A percentile compares a stretch with the other conserved stretches of the same genome.
Evolutionary conservation across 352 stramenopile species (phyloP).

Genomic region (Phytophthora citricola): DNA sequence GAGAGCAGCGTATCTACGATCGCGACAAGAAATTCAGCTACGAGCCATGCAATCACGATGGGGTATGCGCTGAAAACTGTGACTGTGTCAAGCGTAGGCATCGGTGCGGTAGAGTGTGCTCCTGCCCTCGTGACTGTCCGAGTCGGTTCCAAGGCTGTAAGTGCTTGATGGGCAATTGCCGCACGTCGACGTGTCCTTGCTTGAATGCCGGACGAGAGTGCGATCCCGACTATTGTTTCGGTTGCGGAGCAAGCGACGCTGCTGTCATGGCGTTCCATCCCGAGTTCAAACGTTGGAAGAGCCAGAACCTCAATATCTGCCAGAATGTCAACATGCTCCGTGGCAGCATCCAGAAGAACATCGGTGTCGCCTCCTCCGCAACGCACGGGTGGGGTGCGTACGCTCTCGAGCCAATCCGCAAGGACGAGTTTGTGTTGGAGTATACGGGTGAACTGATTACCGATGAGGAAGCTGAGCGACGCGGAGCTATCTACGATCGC

Average conservation of each 20-base stretch:
- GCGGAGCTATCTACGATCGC: slow-evolving; percentile 86
- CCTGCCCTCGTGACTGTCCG: slow-evolving; percentile 63
- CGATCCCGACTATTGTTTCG: slow-evolving; percentile 78
- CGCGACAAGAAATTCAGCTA: slow-evolving; percentile 65
- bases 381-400: slow-evolving; percentile 81
- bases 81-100: slow-evolving; percentile 61
- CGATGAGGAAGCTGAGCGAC: slow-evolving; percentile 80
- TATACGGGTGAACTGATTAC: slow-evolving; percentile 77
- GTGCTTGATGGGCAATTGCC: slow-evolving; percentile 60
- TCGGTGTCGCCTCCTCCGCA: slow-evolving; percentile 70
- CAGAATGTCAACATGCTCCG: slow-evolving; percentile 71
- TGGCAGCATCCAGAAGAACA: slow-evolving; percentile 58
- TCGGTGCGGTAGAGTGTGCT: slow-evolving; percentile 67
- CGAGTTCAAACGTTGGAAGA: slow-evolving; percentile 29
- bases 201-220: slow-evolving; percentile 64
- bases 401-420: slow-evolving; percentile 65
- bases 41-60: slow-evolving; percentile 66
- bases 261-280: slow-evolving; percentile 56
- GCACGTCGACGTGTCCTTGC: slow-evolving; percentile 64
- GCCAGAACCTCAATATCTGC: slow-evolving; percentile 53
- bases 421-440: slow-evolving; percentile 78
- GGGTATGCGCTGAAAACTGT: slow-evolving; percentile 57
- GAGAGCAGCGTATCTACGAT: slow-evolving; percentile 48
- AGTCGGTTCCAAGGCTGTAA: slow-evolving; percentile 77
- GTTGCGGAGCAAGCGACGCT: slow-evolving; percentile 67